phyloP scores from a whole-genome alignment of 2,329 filamentous ascomycete genomes.

The Eutypa lata region DNA sequence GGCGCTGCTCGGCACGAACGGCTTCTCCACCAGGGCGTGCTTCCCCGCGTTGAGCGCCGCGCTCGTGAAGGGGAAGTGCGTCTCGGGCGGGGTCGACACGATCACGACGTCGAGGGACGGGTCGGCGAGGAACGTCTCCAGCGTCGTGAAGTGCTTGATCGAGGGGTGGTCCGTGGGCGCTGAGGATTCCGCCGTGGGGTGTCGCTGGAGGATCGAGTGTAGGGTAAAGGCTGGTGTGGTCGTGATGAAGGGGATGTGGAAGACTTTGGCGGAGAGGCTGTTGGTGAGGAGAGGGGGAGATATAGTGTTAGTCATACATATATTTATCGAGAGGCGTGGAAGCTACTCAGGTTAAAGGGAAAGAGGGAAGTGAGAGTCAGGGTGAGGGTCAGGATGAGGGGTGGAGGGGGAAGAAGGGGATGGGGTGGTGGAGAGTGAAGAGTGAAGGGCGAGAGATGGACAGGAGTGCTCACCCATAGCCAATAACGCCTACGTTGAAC shows the following conservation, averaged over 20 bases:
- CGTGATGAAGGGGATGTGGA: conserved; percentile 77
- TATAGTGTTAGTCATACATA: no score
- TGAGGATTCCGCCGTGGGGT: conserved; percentile 60
- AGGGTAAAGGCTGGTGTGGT: conserved; percentile 63
- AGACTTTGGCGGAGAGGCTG: conserved; percentile 68
- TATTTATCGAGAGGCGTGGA: no score
- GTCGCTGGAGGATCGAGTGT: conserved; percentile 73
- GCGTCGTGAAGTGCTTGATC: conserved; percentile 60
- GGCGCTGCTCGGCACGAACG: conserved; percentile 69
- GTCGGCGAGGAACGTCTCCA: conserved; percentile 64
- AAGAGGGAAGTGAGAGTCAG: conserved; percentile 9
- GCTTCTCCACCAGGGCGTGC: conserved; percentile 80
- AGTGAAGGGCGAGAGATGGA: neutral
- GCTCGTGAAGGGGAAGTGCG: conserved; percentile 65
- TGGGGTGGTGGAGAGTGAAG: neutral
- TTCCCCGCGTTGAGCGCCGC: conserved; percentile 67
- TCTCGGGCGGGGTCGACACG: conserved; percentile 68
- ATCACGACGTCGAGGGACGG: conserved; percentile 65
- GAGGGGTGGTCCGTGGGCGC: conserved; percentile 66
- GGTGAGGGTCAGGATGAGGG: neutral
- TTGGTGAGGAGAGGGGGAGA: neutral
- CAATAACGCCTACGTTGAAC: conserved; percentile 50
- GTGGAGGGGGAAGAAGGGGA: neutral
- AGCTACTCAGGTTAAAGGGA: no score
- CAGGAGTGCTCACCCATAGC: conserved; percentile 45